Evolutionary conservation across 441 rosid genomes (phyloP), one percentile per base, ranked within the genome.

Genomic region (Erodium moschatum): DNA sequence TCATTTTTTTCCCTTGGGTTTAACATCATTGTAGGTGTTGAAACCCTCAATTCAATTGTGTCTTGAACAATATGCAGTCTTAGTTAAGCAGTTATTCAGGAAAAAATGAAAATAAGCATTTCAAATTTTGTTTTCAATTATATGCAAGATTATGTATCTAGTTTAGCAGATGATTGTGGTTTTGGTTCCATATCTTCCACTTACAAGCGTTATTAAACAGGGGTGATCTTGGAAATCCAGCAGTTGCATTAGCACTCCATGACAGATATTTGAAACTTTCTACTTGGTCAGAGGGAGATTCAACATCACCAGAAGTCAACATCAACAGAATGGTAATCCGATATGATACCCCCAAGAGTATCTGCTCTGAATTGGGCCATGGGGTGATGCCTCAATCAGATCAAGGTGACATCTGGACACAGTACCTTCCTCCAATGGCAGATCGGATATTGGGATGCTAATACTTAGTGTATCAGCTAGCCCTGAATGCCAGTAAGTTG

Each of bases 341-440:
- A 15, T 83, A 79, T 18, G 85, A 83, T 74, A 80, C 80, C 20
- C 82, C 86, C 42, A 62, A 66, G 69, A 76, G 66, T 73, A 63
- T 69, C 65, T 81, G 86, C 69, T 62, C 67, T 6, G 64, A 58
- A 73, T 72, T 66, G 13, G 63, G 70, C 69, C 60, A 68, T 67
- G 75, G 64, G n/a, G 27, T 56, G 18, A 24, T 64, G 20, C 19
- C 13, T 11, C 20, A 66, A 33, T 38, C 48, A 2, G 52, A 8
- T 19, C 44, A 48, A 27, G 79, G 85, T 38, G 75, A 69, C 66
- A 18, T 75, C 33, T 81, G 83, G 84, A 62, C 46, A 71, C 75
- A 20, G 24, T 77, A 78, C 66, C 81, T 81, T 77, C 82, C 82
- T 50, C 69, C 78, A 44, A 27, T 70, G 74, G 72, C 80, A 0